A percentile compares a stretch with the other conserved stretches of the same genome.
Conservation (phyloP, 2,329 filamentous ascomycete genomes). For the Endothia cerciana region DNA sequence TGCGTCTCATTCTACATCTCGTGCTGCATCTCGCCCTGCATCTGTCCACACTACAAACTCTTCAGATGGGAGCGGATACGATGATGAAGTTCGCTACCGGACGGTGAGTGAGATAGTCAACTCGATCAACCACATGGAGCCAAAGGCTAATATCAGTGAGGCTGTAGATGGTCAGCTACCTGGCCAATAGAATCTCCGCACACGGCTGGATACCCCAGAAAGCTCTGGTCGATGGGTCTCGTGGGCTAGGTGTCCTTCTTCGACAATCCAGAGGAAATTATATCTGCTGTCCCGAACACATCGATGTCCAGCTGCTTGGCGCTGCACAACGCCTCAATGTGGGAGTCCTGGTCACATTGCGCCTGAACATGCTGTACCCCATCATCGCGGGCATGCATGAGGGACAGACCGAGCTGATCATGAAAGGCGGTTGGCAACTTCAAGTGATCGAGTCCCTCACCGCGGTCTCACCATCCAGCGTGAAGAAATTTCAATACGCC, state of each 20-base stretch:
- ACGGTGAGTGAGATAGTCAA: slow-evolving; percentile 34
- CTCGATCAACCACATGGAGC: too few relatives aligned
- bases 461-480: slow-evolving; percentile 42
- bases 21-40: slow-evolving; percentile 15
- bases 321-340: slow-evolving; percentile 50
- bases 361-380: slow-evolving; percentile 49
- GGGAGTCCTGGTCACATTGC: slow-evolving; percentile 53
- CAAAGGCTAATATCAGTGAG: background rate
- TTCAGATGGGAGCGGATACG: slow-evolving; percentile 29
- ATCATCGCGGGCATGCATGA: slow-evolving; percentile 47
- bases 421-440: slow-evolving; percentile 47
- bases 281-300: slow-evolving; percentile 44
- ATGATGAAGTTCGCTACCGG: slow-evolving; percentile 38
- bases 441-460: slow-evolving; percentile 50
- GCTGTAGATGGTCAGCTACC: slow-evolving; percentile 39
- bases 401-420: slow-evolving; percentile 46
- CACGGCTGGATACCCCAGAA: slow-evolving; percentile 38
- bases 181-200: slow-evolving; percentile 36
- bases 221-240: slow-evolving; percentile 30
- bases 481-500: slow-evolving; percentile 48
- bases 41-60: slow-evolving; percentile 26
- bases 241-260: slow-evolving; percentile 43
- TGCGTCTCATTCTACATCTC: background rate
- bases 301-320: slow-evolving; percentile 43
- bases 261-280: slow-evolving; percentile 46